Conservation (phyloP, 345 rosid genomes). For the Corchorus capsularis region DNA sequence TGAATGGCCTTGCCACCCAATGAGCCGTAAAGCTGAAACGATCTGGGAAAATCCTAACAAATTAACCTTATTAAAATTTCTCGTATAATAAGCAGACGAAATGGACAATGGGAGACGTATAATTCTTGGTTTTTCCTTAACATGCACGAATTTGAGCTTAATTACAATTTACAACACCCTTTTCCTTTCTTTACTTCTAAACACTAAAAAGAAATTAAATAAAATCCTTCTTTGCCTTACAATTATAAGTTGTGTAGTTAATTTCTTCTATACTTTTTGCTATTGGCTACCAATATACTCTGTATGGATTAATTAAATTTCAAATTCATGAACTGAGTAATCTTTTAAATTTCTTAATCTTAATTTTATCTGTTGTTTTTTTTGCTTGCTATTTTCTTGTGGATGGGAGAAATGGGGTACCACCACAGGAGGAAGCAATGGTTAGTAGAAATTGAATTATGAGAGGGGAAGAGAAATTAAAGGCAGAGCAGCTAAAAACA, state of each 20-base stretch:
- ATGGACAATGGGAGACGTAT: no score
- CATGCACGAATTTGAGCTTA: not conserved
- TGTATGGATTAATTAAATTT: not conserved
- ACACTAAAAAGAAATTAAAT: not conserved
- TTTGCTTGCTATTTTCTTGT: not conserved
- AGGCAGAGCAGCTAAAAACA: not conserved
- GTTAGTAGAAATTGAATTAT: not conserved
- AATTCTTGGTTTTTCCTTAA: not conserved
- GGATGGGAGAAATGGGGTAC: not conserved
- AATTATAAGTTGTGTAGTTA: no score
- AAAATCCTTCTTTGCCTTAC: no score
- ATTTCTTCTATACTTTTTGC: not conserved
- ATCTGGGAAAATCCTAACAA: conserved; percentile 16
- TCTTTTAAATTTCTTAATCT: not conserved
- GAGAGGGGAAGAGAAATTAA: not conserved
- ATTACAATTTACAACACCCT: not conserved
- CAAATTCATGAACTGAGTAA: not conserved
- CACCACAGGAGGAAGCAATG: not conserved
- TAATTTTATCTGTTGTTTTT: no score
- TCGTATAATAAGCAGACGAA: no score
- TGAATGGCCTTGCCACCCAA: not conserved
- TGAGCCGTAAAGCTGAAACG: not conserved
- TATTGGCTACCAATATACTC: not conserved
- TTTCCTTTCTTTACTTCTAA: not conserved
- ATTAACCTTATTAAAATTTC: no score